These are phyloP conservation scores for Acacia melanoxylon DNA, from an alignment of 306 rosid genomes.

Conservation along the genomic window DNA sequence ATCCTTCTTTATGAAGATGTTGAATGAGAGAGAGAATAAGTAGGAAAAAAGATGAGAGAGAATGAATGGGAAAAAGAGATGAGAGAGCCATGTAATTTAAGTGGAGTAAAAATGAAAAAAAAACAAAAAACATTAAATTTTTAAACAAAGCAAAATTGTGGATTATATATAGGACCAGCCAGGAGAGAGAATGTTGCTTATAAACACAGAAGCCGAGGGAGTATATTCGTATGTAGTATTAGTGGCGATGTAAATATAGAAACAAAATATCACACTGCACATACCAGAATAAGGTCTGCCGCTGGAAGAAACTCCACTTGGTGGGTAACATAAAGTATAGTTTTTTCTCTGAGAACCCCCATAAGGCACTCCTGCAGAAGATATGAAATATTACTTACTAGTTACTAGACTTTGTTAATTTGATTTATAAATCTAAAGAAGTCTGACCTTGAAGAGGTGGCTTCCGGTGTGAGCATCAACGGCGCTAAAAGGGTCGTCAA, in stretches of 20 bases:
- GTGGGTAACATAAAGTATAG: constrained; percentile 83
- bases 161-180: too few species aligned
- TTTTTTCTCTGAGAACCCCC: constrained; percentile 63
- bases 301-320: constrained; percentile 99
- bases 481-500: constrained; percentile 96
- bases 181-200: too few species aligned
- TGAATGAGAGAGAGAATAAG: too few species aligned
- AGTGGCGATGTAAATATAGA: constrained; percentile 3
- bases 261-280: constrained; percentile 16
- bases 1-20: too few species aligned
- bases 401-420: not conserved
- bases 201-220: too few species aligned
- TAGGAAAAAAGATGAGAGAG: too few species aligned
- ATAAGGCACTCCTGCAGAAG: not conserved
- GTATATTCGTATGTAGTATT: not conserved
- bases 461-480: constrained; percentile 99
- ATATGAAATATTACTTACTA: constrained; percentile 8
- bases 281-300: constrained; percentile 90
- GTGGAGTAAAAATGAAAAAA: too few species aligned
- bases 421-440: not conserved
- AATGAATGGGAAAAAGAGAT: too few species aligned
- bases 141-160: too few species aligned
- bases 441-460: constrained; percentile 77
- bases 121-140: too few species aligned
- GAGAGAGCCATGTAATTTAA: too few species aligned